These are phyloP conservation scores for Boletus patriciae DNA, from an alignment of 768 basidiomycete genomes.

Conservation along the genomic window DNA sequence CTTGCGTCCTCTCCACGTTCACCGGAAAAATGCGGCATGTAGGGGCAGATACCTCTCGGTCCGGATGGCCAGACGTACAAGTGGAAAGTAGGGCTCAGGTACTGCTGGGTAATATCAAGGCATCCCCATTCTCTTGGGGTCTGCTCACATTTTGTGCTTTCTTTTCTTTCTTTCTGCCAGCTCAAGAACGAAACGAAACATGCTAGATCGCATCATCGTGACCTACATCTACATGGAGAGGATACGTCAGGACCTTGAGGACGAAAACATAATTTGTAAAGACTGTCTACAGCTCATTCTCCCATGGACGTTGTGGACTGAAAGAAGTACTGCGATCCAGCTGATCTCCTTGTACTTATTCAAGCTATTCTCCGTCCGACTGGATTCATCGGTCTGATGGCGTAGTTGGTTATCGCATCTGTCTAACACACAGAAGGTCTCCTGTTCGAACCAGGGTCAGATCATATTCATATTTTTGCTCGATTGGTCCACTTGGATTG, in stretches of 20 bases:
- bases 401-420: slow-evolving; percentile 84
- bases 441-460: slow-evolving; percentile 25
- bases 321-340: neutral
- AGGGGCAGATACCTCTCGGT: slow-evolving; percentile 32
- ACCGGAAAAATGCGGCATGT: neutral
- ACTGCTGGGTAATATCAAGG: slow-evolving; percentile 23
- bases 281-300: no score
- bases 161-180: neutral
- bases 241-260: slow-evolving; percentile 27
- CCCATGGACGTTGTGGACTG: no score
- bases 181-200: slow-evolving; percentile 17
- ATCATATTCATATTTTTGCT: slow-evolving; percentile 11
- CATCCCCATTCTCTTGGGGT: neutral
- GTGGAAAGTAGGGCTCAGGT: slow-evolving; percentile 28
- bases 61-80: slow-evolving; percentile 33
- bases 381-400: slow-evolving; percentile 43
- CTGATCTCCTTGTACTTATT: neutral
- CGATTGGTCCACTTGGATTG: neutral
- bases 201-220: slow-evolving; percentile 31
- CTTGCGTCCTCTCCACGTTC: neutral
- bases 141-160: neutral
- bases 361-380: neutral
- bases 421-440: slow-evolving; percentile 60
- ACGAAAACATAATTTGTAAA: slow-evolving; percentile 5
- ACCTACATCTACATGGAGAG: slow-evolving; percentile 35